phyloP scores from a whole-genome alignment of 169 alveolate species.

The Cytauxzoon felis region DNA sequence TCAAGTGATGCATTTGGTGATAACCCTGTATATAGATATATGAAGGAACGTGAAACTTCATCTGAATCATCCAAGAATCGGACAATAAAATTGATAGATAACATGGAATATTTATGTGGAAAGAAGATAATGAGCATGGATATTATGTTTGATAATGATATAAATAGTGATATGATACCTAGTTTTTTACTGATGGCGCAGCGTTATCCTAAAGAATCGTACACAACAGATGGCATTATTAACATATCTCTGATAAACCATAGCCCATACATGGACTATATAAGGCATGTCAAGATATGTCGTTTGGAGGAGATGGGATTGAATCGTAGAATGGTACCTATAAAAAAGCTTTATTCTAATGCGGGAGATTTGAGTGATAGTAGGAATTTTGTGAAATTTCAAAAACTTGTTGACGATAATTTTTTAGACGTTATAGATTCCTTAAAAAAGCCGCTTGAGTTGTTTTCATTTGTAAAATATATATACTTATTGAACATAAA shows the following conservation, averaged over 20 bases:
- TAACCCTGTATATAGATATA: slow-evolving; percentile 6
- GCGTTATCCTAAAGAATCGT: slow-evolving; percentile 28
- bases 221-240: slow-evolving; percentile 30
- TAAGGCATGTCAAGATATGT: slow-evolving; percentile 16
- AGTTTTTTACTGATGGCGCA: neutral
- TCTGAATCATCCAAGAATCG: neutral
- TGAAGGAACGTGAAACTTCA: slow-evolving; percentile 1
- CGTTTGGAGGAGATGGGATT: slow-evolving; percentile 17
- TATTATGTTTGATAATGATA: neutral
- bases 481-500: slow-evolving; percentile 15
- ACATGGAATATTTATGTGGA: slow-evolving; percentile 6
- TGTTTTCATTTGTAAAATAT: slow-evolving; percentile 15
- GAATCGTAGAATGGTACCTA: slow-evolving; percentile 13
- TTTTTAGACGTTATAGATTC: neutral
- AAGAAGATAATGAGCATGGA: slow-evolving; percentile 4
- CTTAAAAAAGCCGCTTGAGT: slow-evolving; percentile 6
- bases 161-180: neutral
- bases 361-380: neutral
- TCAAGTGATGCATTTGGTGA: no score
- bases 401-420: slow-evolving; percentile 2
- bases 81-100: neutral
- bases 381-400: neutral
- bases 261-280: slow-evolving; percentile 11
- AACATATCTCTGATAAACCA: slow-evolving; percentile 10
- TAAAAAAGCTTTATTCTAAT: neutral